Percentiles rank a stretch among this genome's conserved stretches.
Conservation (phyloP, 441 rosid genomes). For the Monsonia emarginata region DNA sequence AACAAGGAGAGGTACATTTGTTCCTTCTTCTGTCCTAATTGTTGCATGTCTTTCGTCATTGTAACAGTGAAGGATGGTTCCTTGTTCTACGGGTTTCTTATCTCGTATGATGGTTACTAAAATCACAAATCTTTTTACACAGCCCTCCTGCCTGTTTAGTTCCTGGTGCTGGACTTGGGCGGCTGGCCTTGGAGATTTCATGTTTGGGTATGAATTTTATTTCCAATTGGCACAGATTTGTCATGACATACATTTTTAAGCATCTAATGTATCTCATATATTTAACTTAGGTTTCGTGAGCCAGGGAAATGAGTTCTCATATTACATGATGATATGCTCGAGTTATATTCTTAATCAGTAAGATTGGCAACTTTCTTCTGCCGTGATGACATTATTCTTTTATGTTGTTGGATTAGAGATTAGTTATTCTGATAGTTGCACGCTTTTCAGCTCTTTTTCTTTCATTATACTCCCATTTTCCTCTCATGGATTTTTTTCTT, state of each 20-base stretch:
- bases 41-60: neutral
- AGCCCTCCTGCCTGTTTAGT: constrained; percentile 90
- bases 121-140: constrained; percentile 24
- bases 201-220: constrained; percentile 50
- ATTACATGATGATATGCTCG: constrained; percentile 99
- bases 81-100: constrained; percentile 8
- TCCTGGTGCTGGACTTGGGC: constrained; percentile 99
- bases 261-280: constrained; percentile 20
- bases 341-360: constrained; percentile 91
- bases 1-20: constrained; percentile 42
- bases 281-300: constrained; percentile 68
- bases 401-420: neutral
- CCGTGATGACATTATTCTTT: neutral
- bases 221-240: constrained; percentile 2
- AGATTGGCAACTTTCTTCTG: constrained; percentile 21
- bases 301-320: constrained; percentile 98
- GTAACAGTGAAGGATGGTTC: constrained; percentile 5
- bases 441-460: neutral
- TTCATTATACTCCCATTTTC: constrained; percentile 1
- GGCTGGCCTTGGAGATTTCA: constrained; percentile 92
- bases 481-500: constrained; percentile 14
- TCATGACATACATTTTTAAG: neutral
- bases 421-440: neutral
- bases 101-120: constrained; percentile 10
- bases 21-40: neutral